These are phyloP conservation scores for Candida frijolesensis DNA, from an alignment of 1,139 yeast species.

Conservation along the genomic window DNA sequence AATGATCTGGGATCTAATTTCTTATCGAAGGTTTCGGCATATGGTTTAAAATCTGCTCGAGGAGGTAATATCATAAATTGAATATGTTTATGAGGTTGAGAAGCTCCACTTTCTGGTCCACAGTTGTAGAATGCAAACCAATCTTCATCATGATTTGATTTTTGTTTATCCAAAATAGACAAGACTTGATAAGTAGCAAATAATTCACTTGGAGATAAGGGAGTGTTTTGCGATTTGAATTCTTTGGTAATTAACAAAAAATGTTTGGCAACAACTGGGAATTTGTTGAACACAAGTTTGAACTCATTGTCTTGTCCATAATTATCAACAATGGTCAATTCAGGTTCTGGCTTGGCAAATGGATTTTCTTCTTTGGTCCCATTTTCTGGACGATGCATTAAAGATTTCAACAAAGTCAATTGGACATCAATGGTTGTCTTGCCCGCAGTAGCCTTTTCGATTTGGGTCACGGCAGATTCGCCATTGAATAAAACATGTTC, in stretches of 20 bases:
- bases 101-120: constrained; percentile 88
- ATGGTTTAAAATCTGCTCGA: constrained; percentile 50
- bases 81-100: constrained; percentile 89
- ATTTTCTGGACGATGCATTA: constrained; percentile 60
- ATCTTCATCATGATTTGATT: constrained; percentile 26
- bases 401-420: constrained; percentile 38
- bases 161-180: constrained; percentile 21
- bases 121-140: constrained; percentile 84
- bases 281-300: constrained; percentile 77
- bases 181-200: constrained; percentile 58
- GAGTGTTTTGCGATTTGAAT: constrained; percentile 69
- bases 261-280: constrained; percentile 80
- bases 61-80: constrained; percentile 77
- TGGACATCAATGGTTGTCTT: constrained; percentile 27
- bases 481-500: constrained; percentile 36
- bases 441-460: constrained; percentile 22
- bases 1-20: constrained; percentile 20
- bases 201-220: constrained; percentile 71
- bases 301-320: constrained; percentile 53
- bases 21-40: constrained; percentile 48
- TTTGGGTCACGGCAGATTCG: constrained; percentile 25
- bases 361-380: constrained; percentile 58
- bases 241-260: constrained; percentile 74
- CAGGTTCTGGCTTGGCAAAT: constrained; percentile 79
- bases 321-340: constrained; percentile 60